Conservation (phyloP, 805 yeast genomes). For the Saturnispora hagleri region DNA sequence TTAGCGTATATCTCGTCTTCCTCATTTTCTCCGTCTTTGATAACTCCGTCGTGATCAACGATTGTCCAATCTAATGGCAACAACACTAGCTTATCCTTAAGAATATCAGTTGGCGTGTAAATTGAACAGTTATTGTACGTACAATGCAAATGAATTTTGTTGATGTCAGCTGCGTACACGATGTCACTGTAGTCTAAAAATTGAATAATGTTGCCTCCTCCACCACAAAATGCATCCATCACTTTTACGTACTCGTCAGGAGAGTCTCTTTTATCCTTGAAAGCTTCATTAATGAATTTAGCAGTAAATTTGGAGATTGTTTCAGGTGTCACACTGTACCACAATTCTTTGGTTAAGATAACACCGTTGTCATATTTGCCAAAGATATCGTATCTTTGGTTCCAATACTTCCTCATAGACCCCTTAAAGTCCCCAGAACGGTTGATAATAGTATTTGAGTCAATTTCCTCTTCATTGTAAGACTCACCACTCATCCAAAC, state of each 20-base stretch:
- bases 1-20: conserved; percentile 6
- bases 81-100: conserved; percentile 2
- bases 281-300: conserved; percentile 46
- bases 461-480: neutral
- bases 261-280: conserved; percentile 49
- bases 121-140: conserved; percentile 6
- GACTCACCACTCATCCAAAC: neutral
- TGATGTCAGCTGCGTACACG: conserved; percentile 11
- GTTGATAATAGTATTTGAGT: conserved; percentile 10
- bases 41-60: neutral
- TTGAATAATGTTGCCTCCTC: conserved; percentile 80
- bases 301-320: conserved; percentile 53
- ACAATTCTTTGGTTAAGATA: conserved; percentile 58
- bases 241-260: conserved; percentile 1
- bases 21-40: neutral
- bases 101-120: conserved; percentile 3
- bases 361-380: conserved; percentile 59
- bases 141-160: conserved; percentile 11
- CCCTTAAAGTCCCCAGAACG: conserved; percentile 11
- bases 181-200: conserved; percentile 27
- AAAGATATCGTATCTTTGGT: conserved; percentile 50
- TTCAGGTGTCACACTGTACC: conserved; percentile 90
- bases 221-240: conserved; percentile 80
- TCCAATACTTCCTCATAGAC: conserved; percentile 47
- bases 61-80: conserved; percentile 10